phyloP scores from a whole-genome alignment of 148 eudicot genomes.

The Vaccinium macrocarpon region DNA sequence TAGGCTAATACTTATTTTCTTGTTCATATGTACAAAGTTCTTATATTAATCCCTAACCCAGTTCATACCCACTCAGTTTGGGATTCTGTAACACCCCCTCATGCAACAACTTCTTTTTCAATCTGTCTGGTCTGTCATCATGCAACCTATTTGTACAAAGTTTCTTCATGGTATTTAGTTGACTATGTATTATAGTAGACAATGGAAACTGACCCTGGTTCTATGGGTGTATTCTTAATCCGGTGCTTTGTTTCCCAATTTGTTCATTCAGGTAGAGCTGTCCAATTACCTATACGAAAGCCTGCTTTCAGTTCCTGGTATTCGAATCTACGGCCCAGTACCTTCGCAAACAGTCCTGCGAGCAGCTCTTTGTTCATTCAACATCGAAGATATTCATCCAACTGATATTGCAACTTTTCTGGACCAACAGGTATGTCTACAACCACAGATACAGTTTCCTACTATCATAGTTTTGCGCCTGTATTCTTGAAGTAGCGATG shows the following conservation, averaged over 20 bases:
- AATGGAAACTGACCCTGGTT: neutral
- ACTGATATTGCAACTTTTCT: conserved; percentile 85
- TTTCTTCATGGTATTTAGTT: neutral
- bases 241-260: conserved; percentile 5
- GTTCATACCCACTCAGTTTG: neutral
- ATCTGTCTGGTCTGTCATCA: neutral
- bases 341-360: conserved; percentile 63
- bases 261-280: conserved; percentile 57
- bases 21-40: too few relatives aligned
- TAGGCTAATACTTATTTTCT: too few relatives aligned
- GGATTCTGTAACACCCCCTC: neutral
- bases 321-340: conserved; percentile 78
- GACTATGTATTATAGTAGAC: neutral
- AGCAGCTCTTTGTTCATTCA: conserved; percentile 89
- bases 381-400: conserved; percentile 72
- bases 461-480: neutral
- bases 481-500: neutral
- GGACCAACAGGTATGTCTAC: conserved; percentile 73
- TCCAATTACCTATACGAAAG: conserved; percentile 62
- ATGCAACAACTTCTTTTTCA: neutral
- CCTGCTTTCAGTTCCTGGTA: conserved; percentile 55
- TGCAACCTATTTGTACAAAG: neutral
- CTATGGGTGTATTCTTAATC: neutral
- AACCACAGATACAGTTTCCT: neutral
- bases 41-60: neutral